A percentile compares a stretch with the other conserved stretches of the same genome.
Conservation (phyloP, 1,284 basidiomycete genomes). For the Pseudozyma pruni region DNA sequence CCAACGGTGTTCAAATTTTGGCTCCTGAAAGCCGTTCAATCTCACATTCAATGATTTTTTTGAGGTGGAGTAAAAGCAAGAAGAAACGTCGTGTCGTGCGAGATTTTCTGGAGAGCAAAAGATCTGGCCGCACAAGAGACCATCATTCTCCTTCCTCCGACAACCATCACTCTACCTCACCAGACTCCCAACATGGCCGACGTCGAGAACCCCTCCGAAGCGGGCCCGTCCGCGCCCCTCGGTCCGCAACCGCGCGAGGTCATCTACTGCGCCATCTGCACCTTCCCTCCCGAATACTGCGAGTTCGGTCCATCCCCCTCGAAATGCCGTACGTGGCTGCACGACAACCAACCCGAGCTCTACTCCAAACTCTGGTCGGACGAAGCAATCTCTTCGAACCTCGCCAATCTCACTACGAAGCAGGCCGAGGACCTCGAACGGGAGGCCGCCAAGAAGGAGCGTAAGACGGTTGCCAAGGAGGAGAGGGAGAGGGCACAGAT, state of each 20-base stretch:
- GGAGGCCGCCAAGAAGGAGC: conserved; percentile 65
- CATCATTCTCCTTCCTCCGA: not conserved
- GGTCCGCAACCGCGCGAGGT: conserved; percentile 46
- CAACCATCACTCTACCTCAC: not conserved
- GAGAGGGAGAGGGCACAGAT: conserved; percentile 60
- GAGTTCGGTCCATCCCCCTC: conserved; percentile 61
- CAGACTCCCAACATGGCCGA: conserved; percentile 20
- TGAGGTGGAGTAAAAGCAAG: not conserved
- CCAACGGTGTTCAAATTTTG: too few species aligned
- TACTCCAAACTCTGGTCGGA: conserved; percentile 59
- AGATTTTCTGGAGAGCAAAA: too few species aligned
- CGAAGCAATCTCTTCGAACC: conserved; percentile 59
- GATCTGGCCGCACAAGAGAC: not conserved
- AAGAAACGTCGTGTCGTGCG: conserved; percentile 29
- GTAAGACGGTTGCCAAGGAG: conserved; percentile 65
- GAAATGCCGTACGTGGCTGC: conserved; percentile 62
- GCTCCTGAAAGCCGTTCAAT: not conserved
- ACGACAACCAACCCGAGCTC: conserved; percentile 50
- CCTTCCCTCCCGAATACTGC: conserved; percentile 67
- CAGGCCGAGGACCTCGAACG: conserved; percentile 64
- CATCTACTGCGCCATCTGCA: conserved; percentile 62
- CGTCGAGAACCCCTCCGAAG: conserved; percentile 30
- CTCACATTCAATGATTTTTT: not conserved
- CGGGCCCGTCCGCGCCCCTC: conserved; percentile 38
- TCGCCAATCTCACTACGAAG: conserved; percentile 61